Base-by-base conservation (phyloP, 1,139 yeast species). In the Kodamaea suecica region DNA sequence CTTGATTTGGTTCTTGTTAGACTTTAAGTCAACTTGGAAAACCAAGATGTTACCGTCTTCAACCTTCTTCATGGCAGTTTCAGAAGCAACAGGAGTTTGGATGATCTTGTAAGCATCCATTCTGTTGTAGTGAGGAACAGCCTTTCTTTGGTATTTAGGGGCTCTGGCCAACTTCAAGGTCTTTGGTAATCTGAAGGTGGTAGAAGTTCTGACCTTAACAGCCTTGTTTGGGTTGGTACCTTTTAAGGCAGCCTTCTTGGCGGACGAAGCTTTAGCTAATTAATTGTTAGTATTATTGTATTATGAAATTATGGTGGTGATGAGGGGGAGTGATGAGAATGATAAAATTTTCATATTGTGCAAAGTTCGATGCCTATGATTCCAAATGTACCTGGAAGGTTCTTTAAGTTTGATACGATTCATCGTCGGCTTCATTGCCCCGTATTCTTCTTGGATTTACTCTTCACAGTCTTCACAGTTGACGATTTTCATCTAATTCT, bases 41-140 rank as follows among this genome's bases (percentile, higher is more conserved):
- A 94, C 98, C 68, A 92, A 84, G 62, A 95, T 92, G 95, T 92
- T 92, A 76, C 95, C 88, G 68, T 88, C 97, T 80, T 94, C 98
- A 66, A 92, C 96, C 82, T 88, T 87, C 85, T 92, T 92, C 85
- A 94, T 88, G 66, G 98, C 96, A 54, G 95, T 87, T 80, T 92
- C 99, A 59, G 95, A 80, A 70, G 94, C 94, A 73, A 92, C 83
- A 78, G 97, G 97, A 59, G 88, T 76, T 70, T 85, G 85, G 66
- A 92, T 81, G 67, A 90, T 73, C 78, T 86, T 88, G 95, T 85
- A 85, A 62, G 95, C 86, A 71, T 94, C 98, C 66, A 87, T 72
- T 80, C 97, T 90, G 76, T 84, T 81, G 83, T 83, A 84, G 78
- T 92, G 97, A 63, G 97, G 95, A 62, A 92, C 95, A 55, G 96